phyloP scores from a whole-genome alignment of 371 early-diverging fungal genomes.

The Mortierella sp. region DNA sequence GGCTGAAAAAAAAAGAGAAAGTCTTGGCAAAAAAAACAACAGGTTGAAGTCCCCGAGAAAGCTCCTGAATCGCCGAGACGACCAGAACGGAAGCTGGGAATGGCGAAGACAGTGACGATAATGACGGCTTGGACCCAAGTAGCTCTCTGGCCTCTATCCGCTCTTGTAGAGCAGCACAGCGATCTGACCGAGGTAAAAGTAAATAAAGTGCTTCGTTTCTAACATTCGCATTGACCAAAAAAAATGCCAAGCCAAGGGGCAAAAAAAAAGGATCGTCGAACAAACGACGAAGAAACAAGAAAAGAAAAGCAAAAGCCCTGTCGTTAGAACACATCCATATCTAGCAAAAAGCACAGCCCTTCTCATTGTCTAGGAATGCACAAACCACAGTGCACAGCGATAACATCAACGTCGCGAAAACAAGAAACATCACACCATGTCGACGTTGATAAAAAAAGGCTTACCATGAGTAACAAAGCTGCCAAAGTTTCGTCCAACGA shows the following conservation, averaged over 20 bases:
- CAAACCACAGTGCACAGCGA: neutral
- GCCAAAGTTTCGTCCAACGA: constrained; percentile 98
- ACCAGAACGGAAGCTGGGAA: neutral
- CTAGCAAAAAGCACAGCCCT: neutral
- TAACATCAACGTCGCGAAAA: neutral
- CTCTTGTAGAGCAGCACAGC: constrained; percentile 97
- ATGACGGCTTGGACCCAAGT: neutral
- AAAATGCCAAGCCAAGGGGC: neutral
- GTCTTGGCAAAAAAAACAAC: constrained; percentile 10
- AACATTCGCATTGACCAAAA: constrained; percentile 13
- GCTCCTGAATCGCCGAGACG: neutral
- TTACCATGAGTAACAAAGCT: constrained; percentile 97
- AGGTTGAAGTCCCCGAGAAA: neutral
- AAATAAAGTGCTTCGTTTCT: constrained; percentile 96
- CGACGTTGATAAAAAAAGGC: no score
- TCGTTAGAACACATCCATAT: neutral
- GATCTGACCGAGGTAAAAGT: constrained; percentile 96
- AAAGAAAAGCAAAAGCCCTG: neutral
- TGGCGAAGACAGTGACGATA: no score
- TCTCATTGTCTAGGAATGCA: neutral
- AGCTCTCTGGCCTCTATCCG: constrained; percentile 64
- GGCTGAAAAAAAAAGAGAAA: constrained; percentile 12
- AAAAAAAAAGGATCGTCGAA: neutral
- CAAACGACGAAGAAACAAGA: neutral
- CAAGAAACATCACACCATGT: no score